phyloP scores from a whole-genome alignment of 2,329 filamentous ascomycete genomes.

The Ophiognomonia clavigignenti-juglandacearum region DNA sequence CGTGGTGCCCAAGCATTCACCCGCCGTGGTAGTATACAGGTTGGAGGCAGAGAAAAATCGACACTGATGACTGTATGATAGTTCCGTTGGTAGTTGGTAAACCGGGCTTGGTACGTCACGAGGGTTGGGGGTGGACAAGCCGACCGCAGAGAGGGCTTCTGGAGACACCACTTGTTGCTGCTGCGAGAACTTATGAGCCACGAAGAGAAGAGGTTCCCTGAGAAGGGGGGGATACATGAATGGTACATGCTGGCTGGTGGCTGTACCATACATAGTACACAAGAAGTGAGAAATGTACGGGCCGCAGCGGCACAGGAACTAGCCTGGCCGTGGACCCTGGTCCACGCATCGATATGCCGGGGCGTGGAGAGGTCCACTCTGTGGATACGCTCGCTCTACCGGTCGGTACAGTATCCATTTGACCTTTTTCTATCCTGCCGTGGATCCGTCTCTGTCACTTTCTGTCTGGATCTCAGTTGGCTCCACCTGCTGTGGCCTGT shows the following conservation, averaged over 20 bases:
- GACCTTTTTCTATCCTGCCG: constrained; percentile 5
- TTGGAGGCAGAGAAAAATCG: constrained; percentile 3
- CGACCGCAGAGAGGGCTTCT: constrained; percentile 6
- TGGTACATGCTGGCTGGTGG: constrained; percentile 12
- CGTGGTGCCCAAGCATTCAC: constrained; percentile 5
- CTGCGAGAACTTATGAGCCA: not conserved
- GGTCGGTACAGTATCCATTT: constrained; percentile 5
- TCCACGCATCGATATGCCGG: constrained; percentile 14
- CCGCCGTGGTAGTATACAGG: constrained; percentile 7
- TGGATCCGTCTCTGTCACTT: constrained; percentile 1
- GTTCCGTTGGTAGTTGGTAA: constrained; percentile 12
- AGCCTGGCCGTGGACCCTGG: constrained; percentile 8
- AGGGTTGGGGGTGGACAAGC: constrained; percentile 4
- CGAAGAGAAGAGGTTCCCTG: constrained; percentile 5
- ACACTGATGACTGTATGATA: constrained; percentile 3
- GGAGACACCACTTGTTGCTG: not conserved
- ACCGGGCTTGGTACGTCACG: constrained; percentile 15
- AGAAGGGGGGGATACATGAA: constrained; percentile 7
- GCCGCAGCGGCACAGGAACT: constrained; percentile 10
- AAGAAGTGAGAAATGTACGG: constrained; percentile 11
- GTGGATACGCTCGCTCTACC: constrained; percentile 11
- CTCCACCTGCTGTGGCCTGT: constrained; percentile 10
- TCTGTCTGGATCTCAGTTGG: not conserved
- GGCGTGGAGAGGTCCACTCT: constrained; percentile 6
- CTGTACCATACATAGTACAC: constrained; percentile 14